phyloP scores from a whole-genome alignment of 2,329 filamentous ascomycete genomes.

The Beauveria australis region DNA sequence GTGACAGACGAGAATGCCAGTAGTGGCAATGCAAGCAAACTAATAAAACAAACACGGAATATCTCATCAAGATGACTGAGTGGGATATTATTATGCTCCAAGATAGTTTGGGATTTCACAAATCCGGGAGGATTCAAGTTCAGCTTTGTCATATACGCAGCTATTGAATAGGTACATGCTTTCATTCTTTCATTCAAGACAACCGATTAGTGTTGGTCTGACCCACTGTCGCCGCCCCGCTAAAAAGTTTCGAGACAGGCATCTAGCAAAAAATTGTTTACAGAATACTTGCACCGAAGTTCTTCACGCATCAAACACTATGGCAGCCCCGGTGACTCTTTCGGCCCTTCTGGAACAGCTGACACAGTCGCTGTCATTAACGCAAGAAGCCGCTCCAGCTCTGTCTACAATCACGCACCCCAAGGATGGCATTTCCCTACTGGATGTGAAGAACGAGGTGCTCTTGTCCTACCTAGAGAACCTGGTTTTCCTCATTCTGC shows the following conservation, averaged over 20 bases:
- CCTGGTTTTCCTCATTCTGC: constrained; percentile 75
- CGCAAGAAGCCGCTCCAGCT: constrained; percentile 59
- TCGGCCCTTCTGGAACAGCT: constrained; percentile 45
- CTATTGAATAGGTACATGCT: neutral
- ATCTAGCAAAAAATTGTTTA: constrained; percentile 11
- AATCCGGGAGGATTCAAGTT: too few relatives aligned
- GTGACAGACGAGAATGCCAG: neutral
- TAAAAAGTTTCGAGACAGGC: constrained; percentile 15
- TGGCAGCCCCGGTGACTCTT: constrained; percentile 43
- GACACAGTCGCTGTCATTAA: constrained; percentile 50
- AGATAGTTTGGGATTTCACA: too few relatives aligned
- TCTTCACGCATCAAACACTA: constrained; percentile 17
- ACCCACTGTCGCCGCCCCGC: constrained; percentile 11
- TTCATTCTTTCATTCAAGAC: neutral
- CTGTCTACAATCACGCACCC: constrained; percentile 60
- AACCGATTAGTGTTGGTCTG: neutral
- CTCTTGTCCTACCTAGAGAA: constrained; percentile 94
- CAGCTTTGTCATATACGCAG: neutral
- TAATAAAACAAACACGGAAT: neutral
- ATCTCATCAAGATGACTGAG: too few relatives aligned
- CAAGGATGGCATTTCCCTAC: constrained; percentile 81
- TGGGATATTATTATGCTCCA: too few relatives aligned
- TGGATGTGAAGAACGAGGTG: constrained; percentile 96
- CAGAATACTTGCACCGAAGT: neutral
- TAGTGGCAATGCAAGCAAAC: neutral